These are phyloP conservation scores for Rosa hybrid DNA, from an alignment of 331 rosid genomes.

Conservation along the genomic window DNA sequence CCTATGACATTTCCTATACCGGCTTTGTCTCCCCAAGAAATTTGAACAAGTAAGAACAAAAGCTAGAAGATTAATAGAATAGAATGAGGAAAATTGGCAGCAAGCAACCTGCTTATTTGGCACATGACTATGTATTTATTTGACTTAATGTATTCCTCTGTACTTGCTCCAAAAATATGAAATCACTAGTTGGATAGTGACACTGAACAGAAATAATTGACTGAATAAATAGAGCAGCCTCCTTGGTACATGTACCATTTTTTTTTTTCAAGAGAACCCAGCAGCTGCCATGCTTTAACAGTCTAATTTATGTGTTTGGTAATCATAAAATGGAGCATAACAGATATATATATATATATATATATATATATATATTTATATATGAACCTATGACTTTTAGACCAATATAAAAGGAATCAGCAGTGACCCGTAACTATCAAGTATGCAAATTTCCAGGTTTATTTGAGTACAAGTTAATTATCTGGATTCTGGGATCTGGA, in stretches of 20 bases:
- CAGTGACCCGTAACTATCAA: background rate
- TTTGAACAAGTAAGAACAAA: background rate
- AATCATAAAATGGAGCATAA: background rate
- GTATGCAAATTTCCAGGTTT: background rate
- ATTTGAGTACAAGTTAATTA: background rate
- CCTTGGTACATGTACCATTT: background rate
- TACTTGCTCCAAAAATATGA: slow-evolving; percentile 7
- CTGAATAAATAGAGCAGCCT: background rate
- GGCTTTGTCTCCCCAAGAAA: background rate
- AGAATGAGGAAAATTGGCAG: background rate
- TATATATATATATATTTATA: too few relatives aligned
- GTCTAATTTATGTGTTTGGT: background rate
- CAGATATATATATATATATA: background rate
- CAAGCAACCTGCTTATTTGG: slow-evolving; percentile 1
- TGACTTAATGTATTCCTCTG: slow-evolving; percentile 3
- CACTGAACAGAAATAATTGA: background rate
- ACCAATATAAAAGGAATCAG: background rate
- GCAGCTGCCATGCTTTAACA: background rate
- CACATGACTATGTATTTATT: background rate
- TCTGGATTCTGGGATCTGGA: background rate
- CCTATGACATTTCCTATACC: background rate
- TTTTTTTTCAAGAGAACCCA: background rate
- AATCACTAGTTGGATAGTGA: background rate
- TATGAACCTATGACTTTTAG: background rate
- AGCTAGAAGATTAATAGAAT: background rate